phyloP scores from a whole-genome alignment of 306 rosid genomes.

The Herpetospermum pedunculosum region DNA sequence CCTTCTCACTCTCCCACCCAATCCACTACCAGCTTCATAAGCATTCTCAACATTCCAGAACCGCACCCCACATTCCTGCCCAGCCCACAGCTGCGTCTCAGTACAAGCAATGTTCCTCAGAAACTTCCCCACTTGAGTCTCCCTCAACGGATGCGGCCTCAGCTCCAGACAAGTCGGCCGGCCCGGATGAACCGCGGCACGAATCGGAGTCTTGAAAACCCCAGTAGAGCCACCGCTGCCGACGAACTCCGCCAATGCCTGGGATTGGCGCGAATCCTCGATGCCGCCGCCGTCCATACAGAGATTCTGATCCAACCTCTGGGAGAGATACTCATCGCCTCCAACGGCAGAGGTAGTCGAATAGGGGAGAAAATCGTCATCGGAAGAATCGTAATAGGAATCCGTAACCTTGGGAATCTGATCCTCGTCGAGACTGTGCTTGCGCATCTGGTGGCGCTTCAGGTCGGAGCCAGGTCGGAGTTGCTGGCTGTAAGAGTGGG shows the following conservation, averaged over 20 bases:
- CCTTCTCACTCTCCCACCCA: slow-evolving; percentile 65
- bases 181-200: slow-evolving; percentile 76
- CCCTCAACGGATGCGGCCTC: slow-evolving; percentile 88
- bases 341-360: slow-evolving; percentile 21
- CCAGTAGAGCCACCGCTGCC: slow-evolving; percentile 56
- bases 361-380: slow-evolving; percentile 53
- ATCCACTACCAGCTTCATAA: slow-evolving; percentile 51
- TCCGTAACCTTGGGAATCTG: slow-evolving; percentile 23
- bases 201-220: slow-evolving; percentile 53
- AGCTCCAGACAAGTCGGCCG: slow-evolving; percentile 86
- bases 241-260: slow-evolving; percentile 62
- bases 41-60: slow-evolving; percentile 58
- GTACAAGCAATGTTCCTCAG: slow-evolving; percentile 84
- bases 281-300: slow-evolving; percentile 19
- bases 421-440: slow-evolving; percentile 79
- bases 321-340: slow-evolving; percentile 24
- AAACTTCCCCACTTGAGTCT: slow-evolving; percentile 84
- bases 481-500: slow-evolving; percentile 88
- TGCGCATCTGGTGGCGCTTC: slow-evolving; percentile 50
- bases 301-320: slow-evolving; percentile 26
- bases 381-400: slow-evolving; percentile 35
- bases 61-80: slow-evolving; percentile 84
- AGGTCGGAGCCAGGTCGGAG: slow-evolving; percentile 33
- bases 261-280: slow-evolving; percentile 24
- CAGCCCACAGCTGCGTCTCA: slow-evolving; percentile 80